Conservation (phyloP, 345 rosid species). For the Linum usitatissimum region DNA sequence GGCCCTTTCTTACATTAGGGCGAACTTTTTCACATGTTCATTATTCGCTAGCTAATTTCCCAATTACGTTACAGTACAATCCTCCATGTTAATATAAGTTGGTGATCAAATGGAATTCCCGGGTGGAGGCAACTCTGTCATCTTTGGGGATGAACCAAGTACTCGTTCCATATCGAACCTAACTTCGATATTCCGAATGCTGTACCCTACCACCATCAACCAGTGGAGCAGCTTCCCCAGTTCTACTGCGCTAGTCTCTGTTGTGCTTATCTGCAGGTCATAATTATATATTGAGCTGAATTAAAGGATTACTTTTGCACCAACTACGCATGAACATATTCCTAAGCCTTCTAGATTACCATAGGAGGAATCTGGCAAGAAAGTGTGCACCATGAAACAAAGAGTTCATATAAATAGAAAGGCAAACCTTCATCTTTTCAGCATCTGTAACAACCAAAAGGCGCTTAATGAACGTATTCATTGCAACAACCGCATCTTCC, state of each 20-base stretch:
- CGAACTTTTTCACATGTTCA: too few relatives aligned
- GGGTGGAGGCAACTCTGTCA: constrained; percentile 63
- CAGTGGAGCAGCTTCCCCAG: constrained; percentile 81
- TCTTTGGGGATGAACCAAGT: constrained; percentile 65
- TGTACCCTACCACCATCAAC: constrained; percentile 95
- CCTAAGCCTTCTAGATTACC: too few relatives aligned
- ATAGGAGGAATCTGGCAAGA: too few relatives aligned
- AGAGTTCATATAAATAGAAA: background rate
- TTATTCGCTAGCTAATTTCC: too few relatives aligned
- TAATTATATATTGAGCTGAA: too few relatives aligned
- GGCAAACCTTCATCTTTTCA: constrained; percentile 70
- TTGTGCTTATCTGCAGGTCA: constrained; percentile 52
- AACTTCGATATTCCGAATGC: constrained; percentile 91
- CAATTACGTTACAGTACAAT: too few relatives aligned
- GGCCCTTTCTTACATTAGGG: too few relatives aligned
- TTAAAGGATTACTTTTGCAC: too few relatives aligned
- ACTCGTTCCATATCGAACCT: constrained; percentile 94
- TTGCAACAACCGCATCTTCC: constrained; percentile 83
- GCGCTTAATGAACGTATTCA: constrained; percentile 87
- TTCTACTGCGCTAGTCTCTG: constrained; percentile 79
- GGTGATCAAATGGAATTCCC: constrained; percentile 52
- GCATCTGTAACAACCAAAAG: constrained; percentile 81
- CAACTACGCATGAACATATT: too few relatives aligned
- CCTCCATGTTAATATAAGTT: background rate
- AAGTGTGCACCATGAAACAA: too few relatives aligned